Evolutionary conservation across 2,329 filamentous ascomycete species (phyloP), one percentile per base, ranked within the genome.

Genomic region (Pseudogymnoascus destructans): DNA sequence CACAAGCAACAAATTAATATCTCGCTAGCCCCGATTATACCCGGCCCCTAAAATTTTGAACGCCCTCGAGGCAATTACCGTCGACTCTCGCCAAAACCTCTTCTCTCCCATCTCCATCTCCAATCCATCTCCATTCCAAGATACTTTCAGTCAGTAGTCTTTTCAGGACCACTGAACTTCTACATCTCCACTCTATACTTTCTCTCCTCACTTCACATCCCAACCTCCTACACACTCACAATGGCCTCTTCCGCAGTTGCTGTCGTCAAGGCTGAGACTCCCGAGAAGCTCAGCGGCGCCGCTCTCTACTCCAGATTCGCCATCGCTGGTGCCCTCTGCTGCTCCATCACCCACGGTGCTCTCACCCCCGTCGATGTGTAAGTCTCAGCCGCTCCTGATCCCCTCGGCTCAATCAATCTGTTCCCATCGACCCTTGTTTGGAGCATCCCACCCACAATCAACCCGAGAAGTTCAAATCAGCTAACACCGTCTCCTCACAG

Each of bases 301-400:
- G 77, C 73, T 61, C 88, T 98, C 69, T 97, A 97, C 85, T 88
- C 89, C 69, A 84, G 89, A 76, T 96, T 96, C 79, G 92, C 93
- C 77, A 87, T 98, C 70, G 91, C 93, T 70, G 93, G 93, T 77
- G 93, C 93, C 69, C 79, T 97, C 80, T 96, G 93, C 85, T 98
- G 93, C 77, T 93, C 91, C 69, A 79, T 97, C 77, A 98, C 93
- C 72, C 93, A 98, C 83, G 93, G 92, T 75, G 87, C 81, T 71
- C 85, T 97, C 70, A 98, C 93, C 67, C 93, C 93, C 72, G 90
- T 98, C 75, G 93, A 98, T 87, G 93, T 98, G 92, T 97, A 93
- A 76, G 92, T 88, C 62, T 59, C 59, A 46, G 38, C 11, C 32
- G 25, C 54, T n/a, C 21, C 21, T 35, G 19, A 17, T 38, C 17